These are phyloP conservation scores for Gossypium schwendimanii DNA, from an alignment of 441 rosid genomes.

Conservation along the genomic window DNA sequence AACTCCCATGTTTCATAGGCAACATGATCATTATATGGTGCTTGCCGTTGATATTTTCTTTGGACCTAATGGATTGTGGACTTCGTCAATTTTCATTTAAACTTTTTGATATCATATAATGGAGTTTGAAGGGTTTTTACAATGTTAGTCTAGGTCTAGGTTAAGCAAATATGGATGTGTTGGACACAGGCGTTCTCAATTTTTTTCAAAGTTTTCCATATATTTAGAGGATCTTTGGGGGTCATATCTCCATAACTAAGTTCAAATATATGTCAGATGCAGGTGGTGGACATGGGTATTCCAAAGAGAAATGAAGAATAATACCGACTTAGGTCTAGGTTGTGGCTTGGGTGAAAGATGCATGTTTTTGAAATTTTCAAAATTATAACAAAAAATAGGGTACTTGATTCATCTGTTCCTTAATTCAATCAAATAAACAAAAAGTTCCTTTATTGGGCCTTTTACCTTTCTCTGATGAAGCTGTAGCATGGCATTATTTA, in stretches of 20 bases:
- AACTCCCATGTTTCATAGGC: not conserved
- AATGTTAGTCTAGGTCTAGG: not conserved
- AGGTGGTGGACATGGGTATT: not conserved
- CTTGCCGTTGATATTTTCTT: not conserved
- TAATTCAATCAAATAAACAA: not conserved
- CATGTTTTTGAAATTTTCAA: not conserved
- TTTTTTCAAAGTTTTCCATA: not conserved
- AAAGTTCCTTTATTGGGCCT: not conserved
- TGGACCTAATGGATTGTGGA: not conserved
- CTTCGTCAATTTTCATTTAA: not conserved
- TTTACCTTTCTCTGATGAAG: not conserved
- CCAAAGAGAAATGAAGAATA: not conserved
- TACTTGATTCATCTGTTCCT: not conserved
- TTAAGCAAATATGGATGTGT: not conserved
- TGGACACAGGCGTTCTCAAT: not conserved
- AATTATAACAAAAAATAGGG: too few relatives aligned
- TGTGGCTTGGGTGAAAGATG: not conserved
- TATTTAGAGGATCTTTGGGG: not conserved
- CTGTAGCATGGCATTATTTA: not conserved
- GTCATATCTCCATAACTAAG: not conserved
- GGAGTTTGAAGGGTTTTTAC: not conserved
- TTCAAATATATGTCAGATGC: not conserved
- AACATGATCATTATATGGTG: not conserved
- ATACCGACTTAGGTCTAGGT: not conserved
- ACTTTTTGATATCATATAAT: not conserved